These are phyloP conservation scores for Monilinia fructicola DNA, from an alignment of 2,329 filamentous ascomycete genomes.

Conservation along the genomic window DNA sequence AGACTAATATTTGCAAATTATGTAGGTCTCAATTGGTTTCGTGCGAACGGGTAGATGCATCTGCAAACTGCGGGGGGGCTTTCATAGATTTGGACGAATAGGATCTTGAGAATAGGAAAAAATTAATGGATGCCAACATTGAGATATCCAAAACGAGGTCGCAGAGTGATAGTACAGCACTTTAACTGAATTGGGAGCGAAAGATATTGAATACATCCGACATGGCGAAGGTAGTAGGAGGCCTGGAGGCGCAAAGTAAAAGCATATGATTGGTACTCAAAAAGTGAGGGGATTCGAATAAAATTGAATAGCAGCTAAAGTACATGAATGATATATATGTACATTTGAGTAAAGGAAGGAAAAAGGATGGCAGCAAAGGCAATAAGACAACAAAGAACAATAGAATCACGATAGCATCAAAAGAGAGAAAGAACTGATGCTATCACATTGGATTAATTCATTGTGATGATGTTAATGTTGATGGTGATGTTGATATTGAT, in stretches of 20 bases:
- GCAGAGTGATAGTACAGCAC: neutral
- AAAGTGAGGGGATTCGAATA: neutral
- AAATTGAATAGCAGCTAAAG: neutral
- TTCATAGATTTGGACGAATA: neutral
- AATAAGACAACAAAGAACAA: no score
- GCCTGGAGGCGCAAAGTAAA: neutral
- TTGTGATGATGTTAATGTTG: neutral
- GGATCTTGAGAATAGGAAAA: neutral
- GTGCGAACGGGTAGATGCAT: neutral
- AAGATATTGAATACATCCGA: neutral
- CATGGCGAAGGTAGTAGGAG: neutral
- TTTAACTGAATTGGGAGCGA: neutral
- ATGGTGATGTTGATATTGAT: no score
- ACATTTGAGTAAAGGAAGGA: neutral
- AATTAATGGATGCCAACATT: neutral
- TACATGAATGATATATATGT: neutral
- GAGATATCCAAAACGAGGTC: neutral
- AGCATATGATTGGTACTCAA: neutral
- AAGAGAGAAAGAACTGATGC: neutral
- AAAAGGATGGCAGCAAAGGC: neutral
- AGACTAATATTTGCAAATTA: neutral
- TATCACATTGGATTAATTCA: neutral
- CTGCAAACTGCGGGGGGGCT: neutral
- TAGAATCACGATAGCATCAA: neutral
- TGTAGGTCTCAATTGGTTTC: neutral